Evolutionary conservation across 768 basidiomycete genomes (phyloP).

Genomic region (Phanerochaete carnosa): DNA sequence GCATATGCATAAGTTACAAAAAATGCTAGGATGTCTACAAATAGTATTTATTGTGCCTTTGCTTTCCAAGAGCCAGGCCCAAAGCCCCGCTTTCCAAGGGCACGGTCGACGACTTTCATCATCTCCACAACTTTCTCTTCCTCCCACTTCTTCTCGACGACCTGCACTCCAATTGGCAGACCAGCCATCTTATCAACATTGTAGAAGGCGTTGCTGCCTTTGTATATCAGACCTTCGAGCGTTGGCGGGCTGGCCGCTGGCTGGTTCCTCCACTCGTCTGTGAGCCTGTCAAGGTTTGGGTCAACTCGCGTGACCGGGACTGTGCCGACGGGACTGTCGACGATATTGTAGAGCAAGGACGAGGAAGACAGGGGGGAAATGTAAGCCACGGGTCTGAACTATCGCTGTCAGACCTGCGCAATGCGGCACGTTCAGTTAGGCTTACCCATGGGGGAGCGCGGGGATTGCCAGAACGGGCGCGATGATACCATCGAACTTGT

Average conservation of each 20-base stretch:
- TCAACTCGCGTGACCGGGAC: constrained; percentile 86
- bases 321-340: constrained; percentile 69
- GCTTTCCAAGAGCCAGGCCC: constrained; percentile 48
- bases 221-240: constrained; percentile 60
- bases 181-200: constrained; percentile 67
- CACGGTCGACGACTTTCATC: constrained; percentile 74
- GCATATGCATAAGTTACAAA: not conserved
- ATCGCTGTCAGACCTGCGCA: not conserved
- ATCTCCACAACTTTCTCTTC: constrained; percentile 81
- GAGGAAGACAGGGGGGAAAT: constrained; percentile 49
- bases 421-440: constrained; percentile 11
- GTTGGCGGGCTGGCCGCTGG: constrained; percentile 50
- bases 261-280: constrained; percentile 51
- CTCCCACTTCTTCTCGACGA: constrained; percentile 76
- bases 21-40: not conserved
- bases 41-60: not conserved
- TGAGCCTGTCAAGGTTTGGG: constrained; percentile 51
- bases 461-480: constrained; percentile 74
- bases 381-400: constrained; percentile 46
- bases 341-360: constrained; percentile 71
- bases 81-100: constrained; percentile 63
- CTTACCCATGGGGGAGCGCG: constrained; percentile 66
- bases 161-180: constrained; percentile 79
- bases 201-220: constrained; percentile 52
- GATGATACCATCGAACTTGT: constrained; percentile 70